Base-by-base conservation (phyloP, 805 yeast species). In the Zygosaccharomyces rouxii region DNA sequence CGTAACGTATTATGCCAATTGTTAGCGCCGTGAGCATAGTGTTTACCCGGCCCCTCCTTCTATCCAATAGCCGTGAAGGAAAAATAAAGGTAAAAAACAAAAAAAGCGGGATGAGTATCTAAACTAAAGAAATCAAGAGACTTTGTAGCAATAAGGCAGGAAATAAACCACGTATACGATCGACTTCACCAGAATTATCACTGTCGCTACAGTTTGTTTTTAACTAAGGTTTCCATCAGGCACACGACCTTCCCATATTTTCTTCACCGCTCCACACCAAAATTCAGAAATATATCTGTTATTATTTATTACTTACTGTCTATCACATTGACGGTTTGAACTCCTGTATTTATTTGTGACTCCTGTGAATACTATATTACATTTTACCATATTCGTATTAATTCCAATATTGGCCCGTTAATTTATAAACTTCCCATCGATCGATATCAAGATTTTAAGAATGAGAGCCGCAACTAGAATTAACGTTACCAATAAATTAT, bases 381-480 rank as follows among this genome's bases (percentile, higher is more conserved):
- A 33, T 33, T 14, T 33, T 33, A 30, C 19, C 19, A 9, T 9
- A 9, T 33, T 31, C 35, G n/a, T 16, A 25, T 25, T 25, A 9
- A 25, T 25, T 25, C 28, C 28, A 2, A 25, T 4, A 25, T 11
- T 25, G 11, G 28, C 10, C 28, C 28, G 10, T 25, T 25, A 25
- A 25, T 25, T 25, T 25, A 4, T 25, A 25, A 25, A 10, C 10
- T 25, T 25, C 13, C 28, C 7, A 25, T 9, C 37, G 19, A 30
- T 31, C 30, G 19, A 29, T 18, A 38, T 11, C 35, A 42, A 29
- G 26, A 19, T 7, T 7, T 39, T 7, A 9, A 42, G 23, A 21
- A 72, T 78, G 69, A 77, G 72, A 68, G 81, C 83, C 4, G 72
- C 79, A 4, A 77, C 76, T 37, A 74, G 83, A 61, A 75, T 72